Percentiles rank a stretch among this genome's conserved stretches.
Conservation (phyloP, 1,139 yeast genomes). For the Pichia sorboxylosa region DNA sequence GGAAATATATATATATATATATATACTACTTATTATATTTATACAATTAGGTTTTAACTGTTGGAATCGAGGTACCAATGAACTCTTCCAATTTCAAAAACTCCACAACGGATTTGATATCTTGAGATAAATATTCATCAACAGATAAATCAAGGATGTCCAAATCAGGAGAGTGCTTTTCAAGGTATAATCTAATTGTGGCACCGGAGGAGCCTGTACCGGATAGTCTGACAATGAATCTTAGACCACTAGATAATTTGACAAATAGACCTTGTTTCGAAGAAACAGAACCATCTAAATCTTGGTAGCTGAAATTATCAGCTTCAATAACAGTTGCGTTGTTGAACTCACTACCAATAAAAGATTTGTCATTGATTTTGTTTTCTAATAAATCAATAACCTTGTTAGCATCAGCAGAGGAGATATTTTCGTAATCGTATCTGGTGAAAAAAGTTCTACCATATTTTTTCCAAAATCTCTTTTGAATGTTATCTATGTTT, state of each 20-base stretch:
- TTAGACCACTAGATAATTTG: constrained; percentile 69
- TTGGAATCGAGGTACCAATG: constrained; percentile 79
- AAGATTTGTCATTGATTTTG: constrained; percentile 26
- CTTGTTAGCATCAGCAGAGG: constrained; percentile 61
- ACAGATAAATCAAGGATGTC: constrained; percentile 34
- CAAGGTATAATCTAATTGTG: constrained; percentile 86
- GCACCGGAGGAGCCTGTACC: constrained; percentile 99
- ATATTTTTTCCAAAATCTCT: constrained; percentile 79
- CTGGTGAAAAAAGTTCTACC: constrained; percentile 98
- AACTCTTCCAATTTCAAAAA: constrained; percentile 63
- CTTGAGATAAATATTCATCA: constrained; percentile 56
- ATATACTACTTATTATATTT: too few relatives aligned
- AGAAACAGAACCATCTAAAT: constrained; percentile 87
- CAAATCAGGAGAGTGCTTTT: constrained; percentile 61
- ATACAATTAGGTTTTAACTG: constrained; percentile 67
- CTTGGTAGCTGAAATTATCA: constrained; percentile 87
- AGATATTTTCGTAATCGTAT: constrained; percentile 83
- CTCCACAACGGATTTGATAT: constrained; percentile 50
- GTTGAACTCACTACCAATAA: constrained; percentile 26
- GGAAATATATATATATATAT: too few relatives aligned
- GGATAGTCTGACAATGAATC: constrained; percentile 83
- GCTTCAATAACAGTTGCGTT: constrained; percentile 53
- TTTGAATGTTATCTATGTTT: constrained; percentile 71
- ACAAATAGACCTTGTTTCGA: constrained; percentile 85
- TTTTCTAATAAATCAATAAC: constrained; percentile 49